Base-by-base conservation (phyloP, 805 yeast genomes). In the Debaryomyces castellii region DNA sequence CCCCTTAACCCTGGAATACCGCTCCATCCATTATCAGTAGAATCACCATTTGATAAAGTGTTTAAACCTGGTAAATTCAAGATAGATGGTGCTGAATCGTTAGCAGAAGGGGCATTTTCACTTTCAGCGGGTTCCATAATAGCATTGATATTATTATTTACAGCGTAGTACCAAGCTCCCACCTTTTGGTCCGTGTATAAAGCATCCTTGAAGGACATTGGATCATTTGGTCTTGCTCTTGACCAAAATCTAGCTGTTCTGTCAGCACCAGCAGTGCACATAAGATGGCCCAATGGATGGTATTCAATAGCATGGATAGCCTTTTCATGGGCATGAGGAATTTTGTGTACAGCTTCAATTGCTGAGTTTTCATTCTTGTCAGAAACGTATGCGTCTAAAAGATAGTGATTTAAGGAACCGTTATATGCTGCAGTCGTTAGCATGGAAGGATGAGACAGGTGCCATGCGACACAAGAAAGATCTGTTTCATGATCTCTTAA, bases 321-420 rank as follows among this genome's bases (percentile, higher is more conserved):
- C 69, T 88, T 87, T 58, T 90, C 97, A 63, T 94, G 99, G 0
- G 98, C 99, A 65, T 80, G 84, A 2, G 97, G 97, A 28, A 94
- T 87, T 14, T 67, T 65, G 57, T 85, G 91, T 32, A 68, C 69
- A 8, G 83, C 58, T 58, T 77, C 69, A 12, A 54, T 47, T 4
- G 63, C 56, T 2, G 75, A 71, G 32, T 52, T 54, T 11, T 44
- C 45, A 21, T 50, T 46, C 25, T 48, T 48, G 20, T 67, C 73
- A 11, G 78, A 71, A 11, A 78, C 63, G 46, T 73, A 70, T 38
- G 74, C 65, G 41, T 84, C 83, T n/a, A 89, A 65, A 34, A 81
- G 61, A 61, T 85, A 94, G 62, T 89, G 92, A 54, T 80, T 80
- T 57, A 95, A 70, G 5, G 94, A 80, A 4, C 99, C 99, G 60